Base-by-base conservation (phyloP, 257 asterid species). In the Vinca minor region DNA sequence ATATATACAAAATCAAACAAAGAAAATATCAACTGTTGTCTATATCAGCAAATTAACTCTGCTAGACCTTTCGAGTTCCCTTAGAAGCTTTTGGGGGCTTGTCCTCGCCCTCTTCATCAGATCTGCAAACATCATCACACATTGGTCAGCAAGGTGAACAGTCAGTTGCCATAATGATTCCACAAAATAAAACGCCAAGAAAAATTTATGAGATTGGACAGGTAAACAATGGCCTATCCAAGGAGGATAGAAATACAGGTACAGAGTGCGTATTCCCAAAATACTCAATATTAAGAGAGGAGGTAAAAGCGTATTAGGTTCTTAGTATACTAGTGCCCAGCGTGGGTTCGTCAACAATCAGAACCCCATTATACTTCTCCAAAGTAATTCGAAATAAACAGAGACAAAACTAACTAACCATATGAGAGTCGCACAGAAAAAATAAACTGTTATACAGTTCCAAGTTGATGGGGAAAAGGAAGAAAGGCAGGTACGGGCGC, bases 51-150 rank as follows among this genome's bases (percentile, higher is more conserved):
- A 48, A 48, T n/a, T 20, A 48, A 48, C 10, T 49, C 29, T 21
- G 42, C 25, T 31, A 17, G 50, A 87, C 94, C 88, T 85, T 93
- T 75, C 72, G 82, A 23, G 76, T 77, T 53, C 74, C 79, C 59
- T 55, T 71, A 39, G 81, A 72, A 49, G 63, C 67, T 63, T 53
- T 84, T 47, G 59, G 76, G 31, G 64, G 62, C 65, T 66, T 86
- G 48, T 69, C 70, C 59, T 49, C 77, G 28, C 63, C 74, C 76
- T 85, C 60, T 75, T 77, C 66, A 65, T 42, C 75, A 59, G 59
- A 73, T 68, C 96, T 85, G 78, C 62, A 81, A 55, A 66, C 38
- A 61, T 5, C 17, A 55, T 53, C 20, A 76, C 4, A 73, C 62
- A 46, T 12, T 18, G 15, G 18, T 53, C 56, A 36, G 62, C 28